phyloP scores from a whole-genome alignment of 1,284 basidiomycete species.

The Trichosporon inkin region DNA sequence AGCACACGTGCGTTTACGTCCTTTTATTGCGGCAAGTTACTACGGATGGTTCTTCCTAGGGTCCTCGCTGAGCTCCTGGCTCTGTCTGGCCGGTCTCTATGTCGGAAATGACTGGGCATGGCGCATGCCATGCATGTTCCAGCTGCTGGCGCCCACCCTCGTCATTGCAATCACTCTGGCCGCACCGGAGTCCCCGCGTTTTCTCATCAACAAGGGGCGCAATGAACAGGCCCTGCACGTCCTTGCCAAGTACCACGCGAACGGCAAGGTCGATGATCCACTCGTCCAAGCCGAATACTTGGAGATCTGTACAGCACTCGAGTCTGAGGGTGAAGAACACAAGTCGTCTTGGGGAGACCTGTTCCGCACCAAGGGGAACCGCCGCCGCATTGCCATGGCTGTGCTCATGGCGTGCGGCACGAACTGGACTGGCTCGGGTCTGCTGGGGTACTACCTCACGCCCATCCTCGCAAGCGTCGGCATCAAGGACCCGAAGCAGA shows the following conservation, averaged over 20 bases:
- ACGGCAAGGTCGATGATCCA: constrained; percentile 40
- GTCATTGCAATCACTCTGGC: not conserved
- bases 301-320: constrained; percentile 49
- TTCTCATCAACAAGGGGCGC: constrained; percentile 58
- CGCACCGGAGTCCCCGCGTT: constrained; percentile 65
- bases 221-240: constrained; percentile 55
- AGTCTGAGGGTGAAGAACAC: constrained; percentile 33
- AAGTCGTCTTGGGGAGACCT: constrained; percentile 28
- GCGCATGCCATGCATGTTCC: constrained; percentile 10
- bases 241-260: constrained; percentile 63
- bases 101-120: constrained; percentile 5
- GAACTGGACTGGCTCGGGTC: constrained; percentile 31
- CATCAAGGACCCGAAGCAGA: constrained; percentile 26
- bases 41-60: constrained; percentile 73
- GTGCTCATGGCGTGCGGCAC: constrained; percentile 10
- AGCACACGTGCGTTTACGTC: constrained; percentile 68
- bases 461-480: constrained; percentile 31
- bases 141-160: constrained; percentile 2
- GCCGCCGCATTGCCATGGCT: constrained; percentile 47
- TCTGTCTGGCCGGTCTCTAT: constrained; percentile 12
- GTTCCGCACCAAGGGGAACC: constrained; percentile 44
- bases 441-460: constrained; percentile 32
- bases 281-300: constrained; percentile 48
- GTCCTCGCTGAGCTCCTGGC: constrained; percentile 45
- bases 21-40: constrained; percentile 64